These are phyloP conservation scores for Amorphotheca resinae DNA, from an alignment of 495 filamentous ascomycete genomes.

Conservation along the genomic window DNA sequence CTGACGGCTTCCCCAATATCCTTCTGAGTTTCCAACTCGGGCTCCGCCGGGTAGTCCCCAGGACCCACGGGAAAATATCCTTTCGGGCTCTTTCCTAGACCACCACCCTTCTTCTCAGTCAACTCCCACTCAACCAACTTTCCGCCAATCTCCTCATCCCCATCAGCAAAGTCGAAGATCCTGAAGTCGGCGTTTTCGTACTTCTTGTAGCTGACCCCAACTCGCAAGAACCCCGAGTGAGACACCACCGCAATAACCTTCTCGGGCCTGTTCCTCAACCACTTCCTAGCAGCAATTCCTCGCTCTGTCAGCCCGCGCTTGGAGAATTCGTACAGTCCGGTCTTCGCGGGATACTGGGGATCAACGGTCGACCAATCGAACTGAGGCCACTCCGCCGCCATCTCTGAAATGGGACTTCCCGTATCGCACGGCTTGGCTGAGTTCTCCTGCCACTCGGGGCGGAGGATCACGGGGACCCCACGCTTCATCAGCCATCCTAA, in stretches of 20 bases:
- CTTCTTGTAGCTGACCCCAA: conserved; percentile 30
- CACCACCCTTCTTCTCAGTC: conserved; percentile 23
- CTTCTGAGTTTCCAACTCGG: background rate
- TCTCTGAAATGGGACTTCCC: conserved; percentile 30
- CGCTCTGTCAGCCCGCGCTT: conserved; percentile 33
- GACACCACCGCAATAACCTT: conserved; percentile 48
- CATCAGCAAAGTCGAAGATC: conserved; percentile 42
- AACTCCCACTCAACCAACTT: conserved; percentile 30
- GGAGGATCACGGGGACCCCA: conserved; percentile 37
- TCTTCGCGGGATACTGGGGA: conserved; percentile 43
- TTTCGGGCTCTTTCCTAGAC: conserved; percentile 12
- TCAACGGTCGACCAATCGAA: conserved; percentile 42
- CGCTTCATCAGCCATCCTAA: conserved; percentile 39
- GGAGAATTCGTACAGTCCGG: conserved; percentile 37
- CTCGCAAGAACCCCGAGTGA: conserved; percentile 45
- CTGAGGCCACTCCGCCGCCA: conserved; percentile 35
- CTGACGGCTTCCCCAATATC: conserved; percentile 8
- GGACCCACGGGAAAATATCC: conserved; percentile 3
- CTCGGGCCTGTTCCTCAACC: conserved; percentile 39
- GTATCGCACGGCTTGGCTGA: conserved; percentile 44
- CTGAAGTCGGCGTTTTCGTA: conserved; percentile 51
- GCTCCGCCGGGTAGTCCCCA: conserved; percentile 9
- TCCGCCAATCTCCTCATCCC: conserved; percentile 21
- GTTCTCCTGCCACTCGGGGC: conserved; percentile 48
- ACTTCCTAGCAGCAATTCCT: conserved; percentile 33